Evolutionary conservation across 768 basidiomycete genomes (phyloP), one percentile per base, ranked within the genome.

Genomic region (Leucocoprinus sp.): DNA sequence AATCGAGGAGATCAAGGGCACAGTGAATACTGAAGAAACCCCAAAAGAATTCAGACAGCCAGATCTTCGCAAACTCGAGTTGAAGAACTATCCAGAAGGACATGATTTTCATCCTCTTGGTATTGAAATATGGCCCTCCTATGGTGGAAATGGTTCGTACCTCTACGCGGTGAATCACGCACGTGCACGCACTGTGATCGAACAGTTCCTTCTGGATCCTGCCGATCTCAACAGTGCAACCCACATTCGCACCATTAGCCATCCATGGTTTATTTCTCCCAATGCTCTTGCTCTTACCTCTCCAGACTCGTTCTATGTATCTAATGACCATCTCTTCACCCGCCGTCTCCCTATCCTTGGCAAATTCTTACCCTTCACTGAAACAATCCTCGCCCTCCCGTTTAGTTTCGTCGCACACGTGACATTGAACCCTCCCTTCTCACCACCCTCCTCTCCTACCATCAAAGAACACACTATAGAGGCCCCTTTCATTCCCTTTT

Each of bases 41-140:
- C 8, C 31, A 6, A 35, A 48, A 33, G 37, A 52, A n/a, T 22
- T 46, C 15, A 42, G 47, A 0, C 50, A 58, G 15, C 50, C 40
- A 8, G 52, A 57, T 34, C 61, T 72, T 1, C 63, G 64, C 18
- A 71, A 65, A 9, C 52, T 83, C 27, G 51, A 62, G 1, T 55
- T 86, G 26, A 55, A 63, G 15, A 69, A 69, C 5, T 85, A 78
- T 53, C 85, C 84, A 0, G 48, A 60, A 11, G 55, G 48, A 1
- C 76, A 80, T 54, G 75, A 79, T 53, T 88, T 86, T 54, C 85
- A 87, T 53, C 84, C 85, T 0, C 70, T 88, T 2, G 85, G 84
- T 1, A 55, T 81, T 41, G 82, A 75, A 23, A 55, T 77, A 1
- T 77, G 70, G 54, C 78, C 76, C 4, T 79, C 77, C 0, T 57